Percentiles rank a stretch among this genome's conserved stretches.
These are phyloP conservation scores for Annona cherimola DNA, from an alignment of 164 flowering plant genomes.

Conservation along the genomic window DNA sequence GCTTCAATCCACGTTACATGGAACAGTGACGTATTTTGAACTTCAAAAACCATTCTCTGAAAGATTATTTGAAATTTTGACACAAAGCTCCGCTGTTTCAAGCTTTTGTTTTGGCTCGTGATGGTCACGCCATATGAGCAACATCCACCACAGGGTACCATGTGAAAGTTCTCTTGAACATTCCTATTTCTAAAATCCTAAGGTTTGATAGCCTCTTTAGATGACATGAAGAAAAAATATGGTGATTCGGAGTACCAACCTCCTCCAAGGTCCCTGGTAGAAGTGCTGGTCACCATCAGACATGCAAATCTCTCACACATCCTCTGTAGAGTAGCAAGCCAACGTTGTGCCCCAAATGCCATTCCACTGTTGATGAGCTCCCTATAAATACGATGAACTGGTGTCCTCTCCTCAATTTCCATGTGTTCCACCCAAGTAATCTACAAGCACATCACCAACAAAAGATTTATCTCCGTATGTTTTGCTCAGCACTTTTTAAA, in stretches of 20 bases:
- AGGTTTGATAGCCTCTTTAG: no score
- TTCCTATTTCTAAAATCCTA: no score
- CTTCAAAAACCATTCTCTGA: neutral
- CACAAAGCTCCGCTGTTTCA: no score
- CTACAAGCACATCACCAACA: slow-evolving; percentile 13
- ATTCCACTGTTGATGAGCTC: slow-evolving; percentile 36
- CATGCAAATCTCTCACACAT: slow-evolving; percentile 37
- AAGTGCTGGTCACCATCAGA: slow-evolving; percentile 18
- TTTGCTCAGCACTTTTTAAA: neutral
- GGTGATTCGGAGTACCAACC: slow-evolving; percentile 7
- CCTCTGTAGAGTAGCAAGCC: slow-evolving; percentile 44
- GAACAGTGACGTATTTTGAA: neutral
- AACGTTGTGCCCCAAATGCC: slow-evolving; percentile 50
- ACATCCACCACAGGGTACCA: no score
- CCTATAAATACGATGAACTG: slow-evolving; percentile 29
- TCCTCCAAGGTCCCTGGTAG: slow-evolving; percentile 25
- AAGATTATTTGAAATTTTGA: no score
- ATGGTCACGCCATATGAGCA: no score
- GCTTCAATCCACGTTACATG: neutral
- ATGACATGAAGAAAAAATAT: neutral
- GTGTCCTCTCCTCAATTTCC: slow-evolving; percentile 37
- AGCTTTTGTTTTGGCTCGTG: no score
- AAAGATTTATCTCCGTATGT: neutral
- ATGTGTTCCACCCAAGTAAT: slow-evolving; percentile 56
- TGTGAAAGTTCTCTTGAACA: no score